These are phyloP conservation scores for Chamaenerion angustifolium DNA, from an alignment of 345 rosid species.

Conservation along the genomic window DNA sequence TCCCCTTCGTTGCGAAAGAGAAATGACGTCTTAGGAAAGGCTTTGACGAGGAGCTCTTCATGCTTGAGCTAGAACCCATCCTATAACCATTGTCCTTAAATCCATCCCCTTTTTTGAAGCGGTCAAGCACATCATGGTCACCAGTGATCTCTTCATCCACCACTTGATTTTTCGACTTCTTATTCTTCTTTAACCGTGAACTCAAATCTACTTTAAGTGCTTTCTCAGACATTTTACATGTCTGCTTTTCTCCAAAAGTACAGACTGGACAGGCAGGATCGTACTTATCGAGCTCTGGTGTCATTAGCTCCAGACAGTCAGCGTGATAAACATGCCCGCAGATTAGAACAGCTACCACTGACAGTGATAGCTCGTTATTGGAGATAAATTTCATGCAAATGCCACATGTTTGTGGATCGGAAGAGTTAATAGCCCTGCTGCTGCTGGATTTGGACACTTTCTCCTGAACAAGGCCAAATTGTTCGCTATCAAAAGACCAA, in stretches of 20 bases:
- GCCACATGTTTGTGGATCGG: slow-evolving; percentile 55
- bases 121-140: slow-evolving; percentile 34
- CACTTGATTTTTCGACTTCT: slow-evolving; percentile 58
- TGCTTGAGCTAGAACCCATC: slow-evolving; percentile 36
- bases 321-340: slow-evolving; percentile 90
- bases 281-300: slow-evolving; percentile 48
- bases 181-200: slow-evolving; percentile 36
- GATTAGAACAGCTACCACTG: slow-evolving; percentile 63
- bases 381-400: slow-evolving; percentile 64
- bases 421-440: slow-evolving; percentile 69
- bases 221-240: slow-evolving; percentile 49
- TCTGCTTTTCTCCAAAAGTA: slow-evolving; percentile 56
- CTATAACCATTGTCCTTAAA: slow-evolving; percentile 23
- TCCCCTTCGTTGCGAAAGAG: slow-evolving; percentile 57
- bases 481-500: slow-evolving; percentile 93
- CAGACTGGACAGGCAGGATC: slow-evolving; percentile 86
- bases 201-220: slow-evolving; percentile 49
- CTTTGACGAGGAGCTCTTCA: slow-evolving; percentile 30
- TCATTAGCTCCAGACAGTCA: slow-evolving; percentile 76
- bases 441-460: slow-evolving; percentile 65
- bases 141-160: slow-evolving; percentile 49
- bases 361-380: slow-evolving; percentile 22
- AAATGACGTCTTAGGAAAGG: slow-evolving; percentile 71
- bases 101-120: slow-evolving; percentile 24
- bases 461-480: slow-evolving; percentile 40